Conservation (phyloP, 2,329 filamentous ascomycete genomes). For the Xylaria arbuscula region DNA sequence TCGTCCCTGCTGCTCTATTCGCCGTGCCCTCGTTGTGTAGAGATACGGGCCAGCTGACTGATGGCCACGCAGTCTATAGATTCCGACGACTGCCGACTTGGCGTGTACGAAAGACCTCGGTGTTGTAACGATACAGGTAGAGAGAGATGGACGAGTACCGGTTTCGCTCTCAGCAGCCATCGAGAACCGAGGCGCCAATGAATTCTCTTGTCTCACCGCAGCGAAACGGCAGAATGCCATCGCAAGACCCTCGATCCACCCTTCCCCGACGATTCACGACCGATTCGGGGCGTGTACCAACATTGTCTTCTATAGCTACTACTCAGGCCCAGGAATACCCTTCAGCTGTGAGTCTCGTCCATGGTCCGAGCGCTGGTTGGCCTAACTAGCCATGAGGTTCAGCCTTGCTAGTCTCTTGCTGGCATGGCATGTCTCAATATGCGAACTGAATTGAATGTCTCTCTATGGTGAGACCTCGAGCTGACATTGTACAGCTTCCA, state of each 20-base stretch:
- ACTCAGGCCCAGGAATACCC: conserved; percentile 64
- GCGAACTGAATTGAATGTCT: conserved; percentile 47
- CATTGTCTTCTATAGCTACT: conserved; percentile 70
- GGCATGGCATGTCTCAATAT: conserved; percentile 46
- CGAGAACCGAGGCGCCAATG: conserved; percentile 80
- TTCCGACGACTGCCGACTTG: conserved; percentile 49
- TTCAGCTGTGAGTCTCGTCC: conserved; percentile 48
- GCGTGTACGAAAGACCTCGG: conserved; percentile 56
- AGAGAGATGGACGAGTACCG: conserved; percentile 80
- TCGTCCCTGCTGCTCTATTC: conserved; percentile 11
- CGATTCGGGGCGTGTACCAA: conserved; percentile 85
- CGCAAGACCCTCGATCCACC: conserved; percentile 77
- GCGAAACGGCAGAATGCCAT: conserved; percentile 72
- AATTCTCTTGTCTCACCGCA: conserved; percentile 79
- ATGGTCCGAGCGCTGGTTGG: conserved; percentile 28
- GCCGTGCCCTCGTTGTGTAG: conserved; percentile 7
- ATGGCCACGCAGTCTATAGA: conserved; percentile 53
- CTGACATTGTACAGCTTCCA: conserved; percentile 46
- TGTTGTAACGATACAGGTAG: conserved; percentile 56
- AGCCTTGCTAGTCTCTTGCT: conserved; percentile 38
- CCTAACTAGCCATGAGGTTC: conserved; percentile 30
- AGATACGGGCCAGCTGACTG: conserved; percentile 31
- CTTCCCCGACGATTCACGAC: conserved; percentile 94
- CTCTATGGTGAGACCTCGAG: conserved; percentile 46
- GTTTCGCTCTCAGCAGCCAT: conserved; percentile 80